A percentile compares a stretch with the other conserved stretches of the same genome.
These are phyloP conservation scores for Fallopia convolvulus DNA, from an alignment of 148 eudicot species.

Conservation along the genomic window DNA sequence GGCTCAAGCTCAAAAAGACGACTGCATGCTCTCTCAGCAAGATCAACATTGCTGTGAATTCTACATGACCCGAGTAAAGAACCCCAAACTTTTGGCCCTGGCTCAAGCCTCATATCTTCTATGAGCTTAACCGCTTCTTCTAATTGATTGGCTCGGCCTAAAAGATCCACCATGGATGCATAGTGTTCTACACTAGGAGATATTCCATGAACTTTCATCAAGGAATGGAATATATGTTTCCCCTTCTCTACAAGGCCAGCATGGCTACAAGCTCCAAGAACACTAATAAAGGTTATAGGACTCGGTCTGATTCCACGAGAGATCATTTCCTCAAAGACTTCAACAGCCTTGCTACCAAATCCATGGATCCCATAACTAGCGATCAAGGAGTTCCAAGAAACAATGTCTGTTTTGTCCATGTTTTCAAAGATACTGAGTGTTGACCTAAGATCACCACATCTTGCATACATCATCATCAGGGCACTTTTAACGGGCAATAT, in stretches of 20 bases:
- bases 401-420: conserved; percentile 73
- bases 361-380: conserved; percentile 89
- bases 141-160: conserved; percentile 85
- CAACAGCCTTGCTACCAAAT: conserved; percentile 55
- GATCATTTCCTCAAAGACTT: conserved; percentile 58
- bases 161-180: conserved; percentile 87
- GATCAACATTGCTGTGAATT: conserved; percentile 78
- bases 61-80: conserved; percentile 89
- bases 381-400: conserved; percentile 92
- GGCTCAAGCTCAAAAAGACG: conserved; percentile 80
- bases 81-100: conserved; percentile 84
- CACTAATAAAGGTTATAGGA: conserved; percentile 63
- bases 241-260: conserved; percentile 75
- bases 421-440: conserved; percentile 52
- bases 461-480: conserved; percentile 72
- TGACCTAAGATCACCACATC: conserved; percentile 62
- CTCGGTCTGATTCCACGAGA: conserved; percentile 50
- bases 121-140: conserved; percentile 68
- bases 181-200: conserved; percentile 72
- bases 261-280: conserved; percentile 92
- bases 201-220: conserved; percentile 47
- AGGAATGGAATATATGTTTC: conserved; percentile 51
- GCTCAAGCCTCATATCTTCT: conserved; percentile 62
- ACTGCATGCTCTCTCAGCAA: conserved; percentile 77
- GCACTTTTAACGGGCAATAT: conserved; percentile 78